Evolutionary conservation across 768 basidiomycete genomes (phyloP), one percentile per base, ranked within the genome.

Genomic region (Lactarius hengduanensis): DNA sequence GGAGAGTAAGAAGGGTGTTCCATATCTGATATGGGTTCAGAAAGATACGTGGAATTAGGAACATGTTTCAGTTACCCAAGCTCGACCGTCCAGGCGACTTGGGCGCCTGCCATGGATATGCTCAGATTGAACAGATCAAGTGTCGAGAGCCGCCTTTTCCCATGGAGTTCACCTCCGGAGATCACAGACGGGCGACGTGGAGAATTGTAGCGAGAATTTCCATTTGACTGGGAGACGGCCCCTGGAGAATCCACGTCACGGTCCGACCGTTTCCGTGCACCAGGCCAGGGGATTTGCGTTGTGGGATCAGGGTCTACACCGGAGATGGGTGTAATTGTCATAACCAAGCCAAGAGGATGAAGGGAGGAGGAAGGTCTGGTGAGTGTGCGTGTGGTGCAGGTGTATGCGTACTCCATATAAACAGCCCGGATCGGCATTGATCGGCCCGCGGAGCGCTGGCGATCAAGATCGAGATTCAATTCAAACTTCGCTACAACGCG

Each of bases 71-170:
- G 89, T 70, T 73, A 95, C 94, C 93, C 94, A 30, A 96, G 85
- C 74, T 96, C 94, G 4, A 97, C 90, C 1, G 94, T 96, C 96
- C 96, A 98, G 1, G 93, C 90, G 30, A 98, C 88, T 78, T 97
- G 92, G 7, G 91, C 92, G 18, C 96, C 96, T 54, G 87, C 94
- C 91, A 98, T 96, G 9, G 94, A 92, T 67, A 97, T 84, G 66
- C 89, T 92, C 71, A 94, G 80, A 2, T 90, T 90, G 72, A 93
- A 83, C 64, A 94, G 84, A 43, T 79, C 77, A 56, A 74, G 69
- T 0, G 77, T 77, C 36, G 78, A 74, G 68, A 75, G 74, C 57
- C 76, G 76, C 45, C 73, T 72, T 45, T 67, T 66, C 40, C 66
- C 82, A 76, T 59, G 84, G 69, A 5, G 69, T 76, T 53, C 71